Evolutionary conservation across 805 yeast genomes (phyloP).

Genomic region (Candida alai): DNA sequence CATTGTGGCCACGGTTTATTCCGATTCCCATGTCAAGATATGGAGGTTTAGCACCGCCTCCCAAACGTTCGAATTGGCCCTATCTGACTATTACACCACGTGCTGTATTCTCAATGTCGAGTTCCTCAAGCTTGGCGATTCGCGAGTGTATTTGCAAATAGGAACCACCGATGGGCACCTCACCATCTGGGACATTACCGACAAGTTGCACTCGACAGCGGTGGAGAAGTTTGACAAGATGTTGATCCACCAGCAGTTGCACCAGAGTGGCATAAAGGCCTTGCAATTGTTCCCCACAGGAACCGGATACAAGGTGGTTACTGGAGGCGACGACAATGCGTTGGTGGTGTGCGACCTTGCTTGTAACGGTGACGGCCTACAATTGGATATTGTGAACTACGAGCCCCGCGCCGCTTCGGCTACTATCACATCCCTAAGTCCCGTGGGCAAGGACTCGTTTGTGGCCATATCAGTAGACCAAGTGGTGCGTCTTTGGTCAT

Average conservation of each 20-base stretch:
- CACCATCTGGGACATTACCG: constrained; percentile 54
- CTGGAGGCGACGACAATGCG: constrained; percentile 96
- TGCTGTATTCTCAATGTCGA: constrained; percentile 73
- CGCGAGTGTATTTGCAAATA: constrained; percentile 37
- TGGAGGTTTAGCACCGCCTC: constrained; percentile 48
- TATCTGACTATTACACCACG: constrained; percentile 55
- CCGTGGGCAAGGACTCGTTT: constrained; percentile 27
- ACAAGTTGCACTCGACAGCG: neutral
- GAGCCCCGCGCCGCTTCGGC: constrained; percentile 73
- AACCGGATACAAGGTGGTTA: constrained; percentile 36
- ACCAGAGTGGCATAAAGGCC: constrained; percentile 82
- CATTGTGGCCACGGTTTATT: constrained; percentile 68
- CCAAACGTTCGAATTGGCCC: constrained; percentile 40
- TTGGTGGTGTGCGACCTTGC: constrained; percentile 27
- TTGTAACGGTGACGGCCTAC: constrained; percentile 10
- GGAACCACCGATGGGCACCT: constrained; percentile 86
- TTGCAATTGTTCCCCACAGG: constrained; percentile 24
- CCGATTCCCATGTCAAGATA: constrained; percentile 72
- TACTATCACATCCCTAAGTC: constrained; percentile 67
- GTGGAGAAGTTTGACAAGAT: constrained; percentile 20
- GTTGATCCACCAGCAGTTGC: constrained; percentile 50
- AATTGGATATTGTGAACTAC: constrained; percentile 28
- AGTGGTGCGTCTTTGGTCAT: constrained; percentile 60
- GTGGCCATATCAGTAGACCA: constrained; percentile 84
- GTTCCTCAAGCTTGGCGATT: constrained; percentile 30